Evolutionary conservation across 805 yeast species (phyloP).

Genomic region (Vanderwaltozyma verrucispora): DNA sequence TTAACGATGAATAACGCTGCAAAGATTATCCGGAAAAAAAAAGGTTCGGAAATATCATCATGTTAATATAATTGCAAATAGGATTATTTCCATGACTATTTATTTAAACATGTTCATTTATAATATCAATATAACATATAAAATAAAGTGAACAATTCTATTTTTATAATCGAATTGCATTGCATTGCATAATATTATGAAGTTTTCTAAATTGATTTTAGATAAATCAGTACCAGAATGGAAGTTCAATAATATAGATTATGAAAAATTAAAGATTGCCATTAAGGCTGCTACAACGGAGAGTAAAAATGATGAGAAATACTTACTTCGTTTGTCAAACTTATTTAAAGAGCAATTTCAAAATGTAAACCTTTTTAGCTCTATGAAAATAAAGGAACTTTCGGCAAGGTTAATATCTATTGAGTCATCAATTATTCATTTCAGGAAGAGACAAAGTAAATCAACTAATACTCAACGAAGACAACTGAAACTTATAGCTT

Average conservation of each 20-base stretch:
- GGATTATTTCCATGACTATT: too few relatives aligned
- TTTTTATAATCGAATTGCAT: too few relatives aligned
- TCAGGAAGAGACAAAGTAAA: constrained; percentile 1
- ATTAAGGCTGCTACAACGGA: constrained; percentile 48
- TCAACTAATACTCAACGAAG: constrained; percentile 1
- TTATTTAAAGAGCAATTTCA: constrained; percentile 19
- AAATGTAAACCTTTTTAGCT: constrained; percentile 19
- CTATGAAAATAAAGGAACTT: constrained; percentile 24
- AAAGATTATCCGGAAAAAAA: too few relatives aligned
- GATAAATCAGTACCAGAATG: constrained; percentile 80
- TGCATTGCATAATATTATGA: constrained; percentile 44
- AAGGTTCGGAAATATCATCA: too few relatives aligned
- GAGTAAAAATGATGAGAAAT: constrained; percentile 3
- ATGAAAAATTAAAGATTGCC: constrained; percentile 59
- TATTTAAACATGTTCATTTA: too few relatives aligned
- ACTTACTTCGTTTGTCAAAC: constrained; percentile 5
- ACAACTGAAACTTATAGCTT: constrained; percentile 9
- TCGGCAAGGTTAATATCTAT: constrained; percentile 20
- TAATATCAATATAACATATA: too few relatives aligned
- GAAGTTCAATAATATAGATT: constrained; percentile 74
- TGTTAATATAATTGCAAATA: too few relatives aligned
- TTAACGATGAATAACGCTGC: too few relatives aligned
- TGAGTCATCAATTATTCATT: constrained; percentile 17
- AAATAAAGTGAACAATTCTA: too few relatives aligned
- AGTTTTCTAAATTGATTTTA: constrained; percentile 70